phyloP scores from a whole-genome alignment of 2,329 filamentous ascomycete species.

The Tolypocladium pustulatum region DNA sequence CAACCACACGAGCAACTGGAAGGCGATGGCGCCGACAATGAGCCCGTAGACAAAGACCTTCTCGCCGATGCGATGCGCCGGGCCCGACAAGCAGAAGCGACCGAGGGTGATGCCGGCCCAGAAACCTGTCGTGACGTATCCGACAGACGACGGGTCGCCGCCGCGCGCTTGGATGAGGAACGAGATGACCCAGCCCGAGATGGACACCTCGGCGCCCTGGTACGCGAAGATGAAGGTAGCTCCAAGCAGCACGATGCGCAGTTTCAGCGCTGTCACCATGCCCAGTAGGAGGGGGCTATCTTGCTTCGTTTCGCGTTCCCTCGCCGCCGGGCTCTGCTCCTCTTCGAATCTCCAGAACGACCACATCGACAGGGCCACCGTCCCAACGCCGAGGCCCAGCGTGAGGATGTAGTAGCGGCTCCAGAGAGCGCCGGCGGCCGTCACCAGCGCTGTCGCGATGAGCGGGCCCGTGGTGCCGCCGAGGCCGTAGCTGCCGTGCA shows the following conservation, averaged over 20 bases:
- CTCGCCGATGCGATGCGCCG: slow-evolving; percentile 60
- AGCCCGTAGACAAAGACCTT: slow-evolving; percentile 56
- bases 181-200: slow-evolving; percentile 79
- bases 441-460: slow-evolving; percentile 63
- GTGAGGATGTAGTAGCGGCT: slow-evolving; percentile 63
- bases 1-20: slow-evolving; percentile 70
- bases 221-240: slow-evolving; percentile 79
- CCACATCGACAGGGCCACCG: slow-evolving; percentile 50
- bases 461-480: slow-evolving; percentile 60
- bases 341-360: slow-evolving; percentile 61
- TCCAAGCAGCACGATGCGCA: slow-evolving; percentile 58
- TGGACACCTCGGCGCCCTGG: slow-evolving; percentile 74
- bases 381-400: slow-evolving; percentile 45
- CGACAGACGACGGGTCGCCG: slow-evolving; percentile 59
- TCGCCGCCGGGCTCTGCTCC: slow-evolving; percentile 34
- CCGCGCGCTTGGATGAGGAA: slow-evolving; percentile 66
- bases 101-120: slow-evolving; percentile 68
- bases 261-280: slow-evolving; percentile 37
- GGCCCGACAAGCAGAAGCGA: slow-evolving; percentile 58
- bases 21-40: slow-evolving; percentile 48
- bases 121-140: slow-evolving; percentile 67
- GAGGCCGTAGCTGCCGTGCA: slow-evolving; percentile 59
- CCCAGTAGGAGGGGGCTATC: slow-evolving; percentile 20
- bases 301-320: slow-evolving; percentile 14
- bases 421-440: slow-evolving; percentile 49